Evolutionary conservation across 2,329 filamentous ascomycete species (phyloP), one percentile per base, ranked within the genome.

Genomic region (Claviceps purpurea): DNA sequence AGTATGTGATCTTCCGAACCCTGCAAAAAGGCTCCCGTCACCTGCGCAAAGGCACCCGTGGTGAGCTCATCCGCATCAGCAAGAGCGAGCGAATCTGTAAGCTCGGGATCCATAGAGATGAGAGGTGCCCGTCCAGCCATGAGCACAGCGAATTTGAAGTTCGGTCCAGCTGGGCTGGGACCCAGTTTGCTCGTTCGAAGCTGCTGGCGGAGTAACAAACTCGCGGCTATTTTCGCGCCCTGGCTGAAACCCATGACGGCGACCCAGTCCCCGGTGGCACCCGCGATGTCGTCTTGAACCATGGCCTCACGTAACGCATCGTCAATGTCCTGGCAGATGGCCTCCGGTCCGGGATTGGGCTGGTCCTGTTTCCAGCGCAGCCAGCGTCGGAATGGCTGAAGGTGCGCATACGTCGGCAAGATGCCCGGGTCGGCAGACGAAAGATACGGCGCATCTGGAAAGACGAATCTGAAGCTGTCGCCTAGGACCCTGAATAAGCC

Each of bases 391-490:
- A 84, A 88, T 0, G 84, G 84, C 0, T 76, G 82, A 54, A 72
- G 76, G 54, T 77, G 70, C 37, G 72, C 72, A 64, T 85, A 87
- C 3, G 85, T 80, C 10, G 74, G 65, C 6, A 78, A 63, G 14
- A 87, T 75, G 56, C 77, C 81, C 0, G 80, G 73, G 16, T 80
- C 79, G 0, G 82, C 67, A n/a, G 72, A 64, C 59, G 78, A 81
- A 53, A 73, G 69, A 62, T 80, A 84, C 2, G 84, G 83, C 0
- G 74, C 84, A 57, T 87, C 78, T 52, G 76, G 79, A 67, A 82
- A 89, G 60, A 82, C 78, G 57, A 87, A 73, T 39, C 84, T 78
- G 66, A 86, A 88, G 53, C 75, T 66, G 7, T 73, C 65, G 45
- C 68, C 62, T 0, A 86, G 73, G 26, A 59, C 59, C 38, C 61